Conservation (phyloP, 352 stramenopile species). For the Phytophthora sp. region DNA sequence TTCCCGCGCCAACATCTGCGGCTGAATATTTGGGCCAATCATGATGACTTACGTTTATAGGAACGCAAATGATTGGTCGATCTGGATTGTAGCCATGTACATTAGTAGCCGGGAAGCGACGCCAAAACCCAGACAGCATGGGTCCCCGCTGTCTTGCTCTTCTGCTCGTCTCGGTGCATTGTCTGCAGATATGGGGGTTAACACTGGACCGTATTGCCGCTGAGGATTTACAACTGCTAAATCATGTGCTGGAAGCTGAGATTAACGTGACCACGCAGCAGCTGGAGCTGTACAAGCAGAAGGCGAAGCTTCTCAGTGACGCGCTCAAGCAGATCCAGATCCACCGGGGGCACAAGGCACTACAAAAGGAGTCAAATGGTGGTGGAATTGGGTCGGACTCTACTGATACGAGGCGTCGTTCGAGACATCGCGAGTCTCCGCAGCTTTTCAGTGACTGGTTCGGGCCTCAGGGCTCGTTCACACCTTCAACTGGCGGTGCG, state of each 20-base stretch:
- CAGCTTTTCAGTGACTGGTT: slow-evolving; percentile 42
- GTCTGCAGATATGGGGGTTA: neutral
- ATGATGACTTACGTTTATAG: neutral
- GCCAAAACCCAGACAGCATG: neutral
- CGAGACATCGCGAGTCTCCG: slow-evolving; percentile 6
- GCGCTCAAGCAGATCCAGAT: slow-evolving; percentile 9
- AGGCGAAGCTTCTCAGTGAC: slow-evolving; percentile 18
- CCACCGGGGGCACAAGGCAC: neutral
- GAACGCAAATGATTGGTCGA: slow-evolving; percentile 15
- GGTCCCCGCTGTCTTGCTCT: slow-evolving; percentile 1
- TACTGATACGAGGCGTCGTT: neutral
- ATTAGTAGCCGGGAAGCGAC: slow-evolving; percentile 10
- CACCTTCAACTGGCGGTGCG: neutral
- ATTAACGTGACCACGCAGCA: slow-evolving; percentile 28
- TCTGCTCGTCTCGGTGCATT: slow-evolving; percentile 12
- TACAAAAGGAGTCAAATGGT: neutral
- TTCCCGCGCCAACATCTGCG: slow-evolving; percentile 1
- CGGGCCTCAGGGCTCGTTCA: slow-evolving; percentile 12
- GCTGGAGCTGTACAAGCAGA: slow-evolving; percentile 32
- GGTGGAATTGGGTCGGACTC: neutral
- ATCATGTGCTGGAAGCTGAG: slow-evolving; percentile 22
- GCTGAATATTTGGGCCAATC: slow-evolving; percentile 22
- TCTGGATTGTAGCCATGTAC: slow-evolving; percentile 13
- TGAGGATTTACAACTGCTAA: neutral
- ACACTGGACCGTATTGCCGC: neutral